Conservation (phyloP, 2,329 filamentous ascomycete species). For the Xylaria multiplex region DNA sequence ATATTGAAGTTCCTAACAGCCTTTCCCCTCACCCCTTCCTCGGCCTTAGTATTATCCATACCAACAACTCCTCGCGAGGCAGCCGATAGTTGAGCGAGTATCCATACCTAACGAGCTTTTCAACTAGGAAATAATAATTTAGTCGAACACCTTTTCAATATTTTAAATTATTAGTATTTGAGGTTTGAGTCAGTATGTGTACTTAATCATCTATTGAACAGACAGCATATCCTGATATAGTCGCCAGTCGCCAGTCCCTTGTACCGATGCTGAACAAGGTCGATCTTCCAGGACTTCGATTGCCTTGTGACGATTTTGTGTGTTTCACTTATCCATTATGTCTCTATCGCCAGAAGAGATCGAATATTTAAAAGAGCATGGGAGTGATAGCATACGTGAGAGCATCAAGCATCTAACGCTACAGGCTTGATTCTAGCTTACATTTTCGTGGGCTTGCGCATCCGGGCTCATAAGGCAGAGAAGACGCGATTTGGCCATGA, state of each 20-base stretch:
- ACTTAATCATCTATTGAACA: not conserved
- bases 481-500: no score
- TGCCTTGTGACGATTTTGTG: not conserved
- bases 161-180: not conserved
- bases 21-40: not conserved
- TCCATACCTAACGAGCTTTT: not conserved
- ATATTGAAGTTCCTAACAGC: not conserved
- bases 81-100: not conserved
- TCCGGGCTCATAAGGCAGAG: no score
- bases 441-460: no score
- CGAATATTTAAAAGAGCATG: constrained; percentile 13
- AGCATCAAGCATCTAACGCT: no score
- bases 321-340: not conserved
- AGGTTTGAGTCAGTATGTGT: not conserved
- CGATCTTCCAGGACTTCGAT: not conserved
- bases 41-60: not conserved
- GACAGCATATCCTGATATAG: not conserved
- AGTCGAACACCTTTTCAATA: not conserved
- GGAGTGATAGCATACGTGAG: constrained; percentile 4
- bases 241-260: not conserved
- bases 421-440: no score
- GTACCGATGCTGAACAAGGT: not conserved
- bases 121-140: no score
- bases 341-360: constrained; percentile 14
- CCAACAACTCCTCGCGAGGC: not conserved